Evolutionary conservation across 2,329 filamentous ascomycete species (phyloP).

Genomic region (Hypocrella siamensis): DNA sequence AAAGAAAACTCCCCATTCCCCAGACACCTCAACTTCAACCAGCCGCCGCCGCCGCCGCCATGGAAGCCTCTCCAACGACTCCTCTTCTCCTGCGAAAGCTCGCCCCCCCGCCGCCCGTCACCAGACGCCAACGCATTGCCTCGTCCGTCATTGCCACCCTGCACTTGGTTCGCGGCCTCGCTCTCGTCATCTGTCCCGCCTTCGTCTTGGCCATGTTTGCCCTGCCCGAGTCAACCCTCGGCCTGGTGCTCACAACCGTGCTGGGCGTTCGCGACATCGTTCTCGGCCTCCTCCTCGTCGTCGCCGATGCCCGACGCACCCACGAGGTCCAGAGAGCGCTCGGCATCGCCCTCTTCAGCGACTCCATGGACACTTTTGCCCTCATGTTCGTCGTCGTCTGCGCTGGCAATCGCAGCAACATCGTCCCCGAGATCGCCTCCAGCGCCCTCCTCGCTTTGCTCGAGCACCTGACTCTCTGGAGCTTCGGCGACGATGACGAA

Average conservation of each 20-base stretch:
- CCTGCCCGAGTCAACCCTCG: constrained; percentile 10
- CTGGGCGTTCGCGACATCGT: constrained; percentile 16
- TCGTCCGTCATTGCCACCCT: constrained; percentile 10
- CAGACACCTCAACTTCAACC: neutral
- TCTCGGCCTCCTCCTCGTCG: constrained; percentile 13
- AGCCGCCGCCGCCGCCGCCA: neutral
- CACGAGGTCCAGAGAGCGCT: constrained; percentile 15
- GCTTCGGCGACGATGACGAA: constrained; percentile 14
- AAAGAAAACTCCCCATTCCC: neutral
- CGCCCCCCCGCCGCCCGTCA: constrained; percentile 2
- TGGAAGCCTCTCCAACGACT: constrained; percentile 2
- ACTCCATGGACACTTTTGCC: constrained; percentile 17
- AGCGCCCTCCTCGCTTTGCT: constrained; percentile 15
- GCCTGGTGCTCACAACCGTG: constrained; percentile 14
- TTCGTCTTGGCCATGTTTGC: constrained; percentile 15
- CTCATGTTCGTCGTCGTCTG: constrained; percentile 18
- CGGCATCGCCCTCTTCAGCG: constrained; percentile 14
- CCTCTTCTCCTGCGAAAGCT: constrained; percentile 2
- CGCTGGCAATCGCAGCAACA: constrained; percentile 13
- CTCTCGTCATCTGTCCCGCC: constrained; percentile 12
- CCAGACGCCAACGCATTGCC: constrained; percentile 9
- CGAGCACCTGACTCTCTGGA: constrained; percentile 18
- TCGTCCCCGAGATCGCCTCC: constrained; percentile 12
- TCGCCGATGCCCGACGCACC: constrained; percentile 8
- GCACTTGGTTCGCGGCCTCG: constrained; percentile 14